Percentiles rank a stretch among this genome's conserved stretches.
These are phyloP conservation scores for Omphalea diandra DNA, from an alignment of 441 rosid species.

Conservation along the genomic window DNA sequence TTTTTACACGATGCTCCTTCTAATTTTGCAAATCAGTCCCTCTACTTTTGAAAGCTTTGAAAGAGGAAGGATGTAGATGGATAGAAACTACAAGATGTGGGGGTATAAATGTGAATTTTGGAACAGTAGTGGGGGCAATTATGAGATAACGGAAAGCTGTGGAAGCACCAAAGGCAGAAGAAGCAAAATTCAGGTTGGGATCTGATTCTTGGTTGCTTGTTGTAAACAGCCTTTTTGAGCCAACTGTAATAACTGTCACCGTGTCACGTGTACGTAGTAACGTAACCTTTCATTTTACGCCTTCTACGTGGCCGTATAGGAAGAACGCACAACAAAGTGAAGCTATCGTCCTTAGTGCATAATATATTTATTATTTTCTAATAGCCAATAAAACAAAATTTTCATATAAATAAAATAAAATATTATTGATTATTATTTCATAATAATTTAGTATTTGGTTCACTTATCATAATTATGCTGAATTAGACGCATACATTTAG, in stretches of 20 bases:
- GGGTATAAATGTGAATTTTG: neutral
- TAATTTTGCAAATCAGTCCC: neutral
- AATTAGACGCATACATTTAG: no score
- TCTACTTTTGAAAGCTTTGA: neutral
- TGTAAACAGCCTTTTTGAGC: neutral
- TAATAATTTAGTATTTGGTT: no score
- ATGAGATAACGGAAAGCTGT: neutral
- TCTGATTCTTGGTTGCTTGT: constrained; percentile 12
- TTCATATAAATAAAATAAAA: no score
- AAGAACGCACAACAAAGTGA: no score
- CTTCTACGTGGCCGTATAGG: no score
- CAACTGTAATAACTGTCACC: constrained; percentile 11
- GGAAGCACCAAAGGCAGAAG: no score
- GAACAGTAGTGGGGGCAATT: neutral
- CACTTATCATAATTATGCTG: no score
- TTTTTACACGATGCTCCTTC: neutral
- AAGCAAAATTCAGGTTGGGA: neutral
- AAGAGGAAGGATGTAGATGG: neutral
- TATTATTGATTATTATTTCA: no score
- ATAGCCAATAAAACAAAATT: no score
- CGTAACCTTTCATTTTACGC: no score
- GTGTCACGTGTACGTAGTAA: neutral
- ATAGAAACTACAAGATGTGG: neutral
- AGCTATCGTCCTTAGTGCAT: no score
- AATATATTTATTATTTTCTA: no score